Base-by-base conservation (phyloP, 768 basidiomycete species). In the Macrolepiota dolichaula region DNA sequence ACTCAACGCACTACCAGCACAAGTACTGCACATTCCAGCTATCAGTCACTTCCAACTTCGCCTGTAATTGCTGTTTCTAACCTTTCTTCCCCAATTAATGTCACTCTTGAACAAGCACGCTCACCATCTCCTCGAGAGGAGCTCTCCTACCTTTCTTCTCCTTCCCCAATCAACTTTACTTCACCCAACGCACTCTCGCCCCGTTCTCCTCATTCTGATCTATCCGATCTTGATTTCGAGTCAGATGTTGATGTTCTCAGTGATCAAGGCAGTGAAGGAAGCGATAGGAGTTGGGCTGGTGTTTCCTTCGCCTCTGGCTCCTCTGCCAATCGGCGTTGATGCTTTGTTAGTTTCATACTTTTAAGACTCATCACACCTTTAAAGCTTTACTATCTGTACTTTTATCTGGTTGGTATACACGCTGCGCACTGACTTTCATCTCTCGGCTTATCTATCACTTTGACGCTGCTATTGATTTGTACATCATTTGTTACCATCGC, bases 171-270 rank as follows among this genome's bases (percentile, higher is more conserved):
- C 37, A 62, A 56, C 35, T 62, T 62, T 37, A 52, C 55, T 24
- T 62, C 61, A 37, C 61, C 61, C 4, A 27, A 44, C 24, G 44
- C 36, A 11, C 42, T 61, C 40, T 61, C 59, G 15, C 59, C 59
- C 38, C 59, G 59, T 36, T 60, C 59, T 46, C 59, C 59, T 3
- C 59, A 52, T 19, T 55, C 53, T 47, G 53, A 61, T 37, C 15
- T 61, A 25, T 61, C 59, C 13, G 59, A 61, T 36, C 44, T 61
- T 13, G 59, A 61, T 4, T 55, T 54, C 19, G 53, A 17, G 36
- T 49, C 59, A 36, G 59, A 61, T 35, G n/a, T 61, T n/a, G 59
- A 61, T 17, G 59, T 32, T 15, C 46, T 61, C 15, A 61, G 59
- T 36, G 59, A 61, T 7, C 53, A 25, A 49, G 53, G 59, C 12